A percentile compares a stretch with the other conserved stretches of the same genome.
Evolutionary conservation across 306 rosid genomes (phyloP).

Genomic region (Hylodesmum podocarpum): DNA sequence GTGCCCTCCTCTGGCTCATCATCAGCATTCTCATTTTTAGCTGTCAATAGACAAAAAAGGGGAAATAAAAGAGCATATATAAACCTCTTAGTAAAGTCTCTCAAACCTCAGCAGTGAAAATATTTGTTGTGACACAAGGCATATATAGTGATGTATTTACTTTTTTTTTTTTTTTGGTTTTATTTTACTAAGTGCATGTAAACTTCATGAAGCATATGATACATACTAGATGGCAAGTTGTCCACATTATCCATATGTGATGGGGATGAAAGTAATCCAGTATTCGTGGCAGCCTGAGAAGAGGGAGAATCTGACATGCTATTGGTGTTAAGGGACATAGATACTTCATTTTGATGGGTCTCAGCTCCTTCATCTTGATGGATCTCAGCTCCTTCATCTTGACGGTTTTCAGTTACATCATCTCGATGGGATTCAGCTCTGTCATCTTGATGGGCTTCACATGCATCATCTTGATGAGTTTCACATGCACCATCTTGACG

Average conservation of each 20-base stretch:
- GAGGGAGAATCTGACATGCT: conserved; percentile 39
- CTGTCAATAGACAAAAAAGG: conserved; percentile 43
- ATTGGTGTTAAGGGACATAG: conserved; percentile 38
- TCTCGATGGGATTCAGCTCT: conserved; percentile 45
- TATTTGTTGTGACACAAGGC: conserved; percentile 6
- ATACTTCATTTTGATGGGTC: conserved; percentile 49
- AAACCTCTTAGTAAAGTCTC: conserved; percentile 39
- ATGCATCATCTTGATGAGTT: conserved; percentile 48
- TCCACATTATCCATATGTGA: conserved; percentile 44
- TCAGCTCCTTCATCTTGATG: conserved; percentile 36
- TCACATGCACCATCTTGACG: conserved; percentile 42
- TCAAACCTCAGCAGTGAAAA: conserved; percentile 15
- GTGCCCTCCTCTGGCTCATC: conserved; percentile 67
- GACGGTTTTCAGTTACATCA: conserved; percentile 34
- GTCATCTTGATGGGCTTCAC: conserved; percentile 32
- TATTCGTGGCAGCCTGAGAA: conserved; percentile 33
- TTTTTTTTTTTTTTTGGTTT: neutral
- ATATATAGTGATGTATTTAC: neutral
- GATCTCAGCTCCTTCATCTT: conserved; percentile 48
- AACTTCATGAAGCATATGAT: conserved; percentile 20
- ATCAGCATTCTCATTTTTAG: conserved; percentile 40
- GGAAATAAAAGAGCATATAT: neutral
- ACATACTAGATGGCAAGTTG: conserved; percentile 54
- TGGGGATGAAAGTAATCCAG: conserved; percentile 48
- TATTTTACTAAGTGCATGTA: neutral